Evolutionary conservation across 371 early-diverging fungal species (phyloP).

Genomic region (Fennellomyces sp.): DNA sequence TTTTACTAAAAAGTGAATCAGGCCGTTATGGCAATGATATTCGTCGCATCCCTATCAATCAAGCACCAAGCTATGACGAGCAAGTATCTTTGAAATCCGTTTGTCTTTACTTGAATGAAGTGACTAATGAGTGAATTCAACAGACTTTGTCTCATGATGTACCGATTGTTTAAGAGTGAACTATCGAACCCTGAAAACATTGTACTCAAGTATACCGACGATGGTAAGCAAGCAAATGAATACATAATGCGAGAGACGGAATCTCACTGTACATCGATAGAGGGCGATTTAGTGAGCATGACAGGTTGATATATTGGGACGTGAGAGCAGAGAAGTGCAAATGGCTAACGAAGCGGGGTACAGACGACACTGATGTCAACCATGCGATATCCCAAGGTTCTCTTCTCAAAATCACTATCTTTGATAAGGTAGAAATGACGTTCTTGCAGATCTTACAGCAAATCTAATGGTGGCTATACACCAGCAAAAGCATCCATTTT

Average conservation of each 20-base stretch:
- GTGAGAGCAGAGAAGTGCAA: neutral
- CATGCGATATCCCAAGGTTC: slow-evolving; percentile 56
- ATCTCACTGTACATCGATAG: slow-evolving; percentile 19
- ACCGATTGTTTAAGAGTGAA: slow-evolving; percentile 49
- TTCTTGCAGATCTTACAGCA: neutral
- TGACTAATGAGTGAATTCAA: neutral
- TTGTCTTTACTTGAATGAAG: no score
- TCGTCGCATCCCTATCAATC: slow-evolving; percentile 56
- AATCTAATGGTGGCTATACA: no score
- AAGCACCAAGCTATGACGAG: slow-evolving; percentile 62
- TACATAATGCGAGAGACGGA: neutral
- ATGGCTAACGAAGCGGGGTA: neutral
- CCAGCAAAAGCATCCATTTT: slow-evolving; percentile 6
- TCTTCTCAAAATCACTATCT: slow-evolving; percentile 53
- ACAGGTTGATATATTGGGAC: slow-evolving; percentile 19
- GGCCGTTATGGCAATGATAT: slow-evolving; percentile 43
- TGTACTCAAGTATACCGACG: slow-evolving; percentile 54
- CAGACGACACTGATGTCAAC: slow-evolving; percentile 58
- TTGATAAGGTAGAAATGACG: slow-evolving; percentile 25
- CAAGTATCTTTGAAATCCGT: slow-evolving; percentile 10
- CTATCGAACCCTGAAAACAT: slow-evolving; percentile 50
- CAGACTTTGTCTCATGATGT: slow-evolving; percentile 59
- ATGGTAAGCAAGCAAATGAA: slow-evolving; percentile 35
- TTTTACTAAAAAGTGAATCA: slow-evolving; percentile 1
- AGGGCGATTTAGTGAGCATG: slow-evolving; percentile 59